These are phyloP conservation scores for Sindora glabra DNA, from an alignment of 306 rosid genomes.

Conservation along the genomic window DNA sequence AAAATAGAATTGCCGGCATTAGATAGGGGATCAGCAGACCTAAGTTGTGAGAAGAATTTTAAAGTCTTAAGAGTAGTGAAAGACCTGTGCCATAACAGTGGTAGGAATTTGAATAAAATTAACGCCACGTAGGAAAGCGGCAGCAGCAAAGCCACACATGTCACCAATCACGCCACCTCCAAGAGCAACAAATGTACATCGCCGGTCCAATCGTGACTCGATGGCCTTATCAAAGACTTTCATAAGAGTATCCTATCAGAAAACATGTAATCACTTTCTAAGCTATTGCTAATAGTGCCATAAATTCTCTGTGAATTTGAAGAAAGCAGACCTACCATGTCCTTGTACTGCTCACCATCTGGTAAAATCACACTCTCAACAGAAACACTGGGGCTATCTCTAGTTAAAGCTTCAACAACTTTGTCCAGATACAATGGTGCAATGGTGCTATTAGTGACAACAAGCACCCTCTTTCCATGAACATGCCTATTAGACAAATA, in stretches of 20 bases:
- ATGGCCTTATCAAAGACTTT: conserved; percentile 96
- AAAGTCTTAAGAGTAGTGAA: conserved; percentile 7
- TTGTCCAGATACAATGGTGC: conserved; percentile 79
- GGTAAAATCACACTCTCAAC: conserved; percentile 86
- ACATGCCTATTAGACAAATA: conserved; percentile 57
- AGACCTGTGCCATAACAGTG: conserved; percentile 93
- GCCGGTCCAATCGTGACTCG: conserved; percentile 67
- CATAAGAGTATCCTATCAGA: conserved; percentile 72
- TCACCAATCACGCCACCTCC: conserved; percentile 98
- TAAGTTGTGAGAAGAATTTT: too few relatives aligned
- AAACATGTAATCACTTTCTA: conserved; percentile 22
- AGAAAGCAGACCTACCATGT: conserved; percentile 53
- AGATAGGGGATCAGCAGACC: too few relatives aligned
- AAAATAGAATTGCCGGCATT: neutral
- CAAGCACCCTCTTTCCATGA: conserved; percentile 84
- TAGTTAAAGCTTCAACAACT: conserved; percentile 72
- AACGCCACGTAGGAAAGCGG: conserved; percentile 82
- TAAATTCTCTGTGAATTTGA: neutral
- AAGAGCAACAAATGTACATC: conserved; percentile 86
- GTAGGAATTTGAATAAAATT: conserved; percentile 97
- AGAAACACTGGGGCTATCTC: conserved; percentile 64
- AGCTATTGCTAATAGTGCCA: neutral
- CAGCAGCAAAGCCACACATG: conserved; percentile 98
- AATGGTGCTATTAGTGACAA: conserved; percentile 76
- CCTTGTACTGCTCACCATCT: conserved; percentile 86